These are phyloP conservation scores for Pseudogymnoascus sp. DNA, from an alignment of 2,329 filamentous ascomycete genomes.

Conservation along the genomic window DNA sequence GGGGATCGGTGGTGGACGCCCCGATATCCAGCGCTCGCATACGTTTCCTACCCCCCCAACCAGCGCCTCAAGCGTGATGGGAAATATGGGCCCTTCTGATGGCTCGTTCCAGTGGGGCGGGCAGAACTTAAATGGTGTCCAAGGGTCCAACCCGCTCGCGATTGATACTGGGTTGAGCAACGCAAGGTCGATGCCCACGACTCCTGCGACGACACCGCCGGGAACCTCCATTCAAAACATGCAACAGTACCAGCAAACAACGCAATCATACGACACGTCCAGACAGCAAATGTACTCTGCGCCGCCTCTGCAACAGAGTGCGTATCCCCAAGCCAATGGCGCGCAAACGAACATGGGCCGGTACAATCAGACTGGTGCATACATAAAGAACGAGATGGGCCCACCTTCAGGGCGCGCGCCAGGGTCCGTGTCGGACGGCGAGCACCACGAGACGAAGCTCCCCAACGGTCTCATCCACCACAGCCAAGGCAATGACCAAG, in stretches of 20 bases:
- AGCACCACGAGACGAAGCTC: slow-evolving; percentile 54
- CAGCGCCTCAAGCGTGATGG: slow-evolving; percentile 79
- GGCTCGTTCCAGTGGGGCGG: slow-evolving; percentile 70
- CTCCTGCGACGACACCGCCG: slow-evolving; percentile 84
- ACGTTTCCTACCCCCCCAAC: slow-evolving; percentile 92
- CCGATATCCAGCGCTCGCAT: slow-evolving; percentile 73
- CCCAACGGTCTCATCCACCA: slow-evolving; percentile 60
- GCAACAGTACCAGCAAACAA: slow-evolving; percentile 61
- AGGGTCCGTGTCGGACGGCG: slow-evolving; percentile 48
- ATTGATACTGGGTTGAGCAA: slow-evolving; percentile 75
- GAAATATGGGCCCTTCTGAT: slow-evolving; percentile 62
- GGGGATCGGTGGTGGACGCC: slow-evolving; percentile 59
- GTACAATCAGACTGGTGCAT: slow-evolving; percentile 51
- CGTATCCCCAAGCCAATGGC: slow-evolving; percentile 58
- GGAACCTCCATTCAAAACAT: slow-evolving; percentile 68
- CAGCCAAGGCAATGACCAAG: slow-evolving; percentile 45
- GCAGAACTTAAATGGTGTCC: slow-evolving; percentile 52
- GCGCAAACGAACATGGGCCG: slow-evolving; percentile 59
- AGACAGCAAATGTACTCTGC: slow-evolving; percentile 67
- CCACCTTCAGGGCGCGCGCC: slow-evolving; percentile 60
- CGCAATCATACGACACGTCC: slow-evolving; percentile 65
- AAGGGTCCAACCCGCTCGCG: slow-evolving; percentile 62
- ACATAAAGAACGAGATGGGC: slow-evolving; percentile 82
- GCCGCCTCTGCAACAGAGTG: slow-evolving; percentile 54
- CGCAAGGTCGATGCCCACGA: slow-evolving; percentile 77